Evolutionary conservation across 495 filamentous ascomycete genomes (phyloP), one percentile per base, ranked within the genome.

Genomic region (Haplographium delicatum): DNA sequence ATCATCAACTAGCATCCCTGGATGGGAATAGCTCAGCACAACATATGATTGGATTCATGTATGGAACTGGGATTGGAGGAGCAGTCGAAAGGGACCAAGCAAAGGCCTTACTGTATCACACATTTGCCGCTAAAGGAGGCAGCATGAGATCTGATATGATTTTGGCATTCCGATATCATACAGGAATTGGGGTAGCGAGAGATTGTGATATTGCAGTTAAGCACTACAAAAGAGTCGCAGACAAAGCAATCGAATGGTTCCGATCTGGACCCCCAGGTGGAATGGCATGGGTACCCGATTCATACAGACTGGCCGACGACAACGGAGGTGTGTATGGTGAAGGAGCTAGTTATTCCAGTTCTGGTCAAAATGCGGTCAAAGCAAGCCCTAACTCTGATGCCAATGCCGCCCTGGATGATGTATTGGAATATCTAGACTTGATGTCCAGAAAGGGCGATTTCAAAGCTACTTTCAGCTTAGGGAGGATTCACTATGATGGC

Each of bases 41-140:
- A 66, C 81, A 91, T 65, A 95, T 97, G 89, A 61, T 99, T 28
- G 94, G 91, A 2, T 83, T 99, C 53, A 90, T 97, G 83, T 93
- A 97, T 67, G 89, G 89, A 31, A 97, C 94, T 8, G 93, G 94
- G 1, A 74, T 97, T 51, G 91, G 86, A 6, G 83, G 80, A 25
- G 82, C 80, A 1, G 89, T 96, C 19, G 79, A 89, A 67, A 79
- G 79, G 22, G 89, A 99, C 62, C 93, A 96, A 67, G 93, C 90
- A 16, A 90, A 89, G 66, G 88, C 93, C 6, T 73, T 97, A 50
- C 71, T 96, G 50, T 96, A 97, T 64, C 89, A 96, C 64, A 94
- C 89, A 7, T 95, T 96, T 63, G 91, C 93, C 1, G 94, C 94
- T 2, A 78, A 89, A 57, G 79, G 75, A 28, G 91, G 90, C 22